Conservation (phyloP, 768 basidiomycete species). For the Boletus fagicola region DNA sequence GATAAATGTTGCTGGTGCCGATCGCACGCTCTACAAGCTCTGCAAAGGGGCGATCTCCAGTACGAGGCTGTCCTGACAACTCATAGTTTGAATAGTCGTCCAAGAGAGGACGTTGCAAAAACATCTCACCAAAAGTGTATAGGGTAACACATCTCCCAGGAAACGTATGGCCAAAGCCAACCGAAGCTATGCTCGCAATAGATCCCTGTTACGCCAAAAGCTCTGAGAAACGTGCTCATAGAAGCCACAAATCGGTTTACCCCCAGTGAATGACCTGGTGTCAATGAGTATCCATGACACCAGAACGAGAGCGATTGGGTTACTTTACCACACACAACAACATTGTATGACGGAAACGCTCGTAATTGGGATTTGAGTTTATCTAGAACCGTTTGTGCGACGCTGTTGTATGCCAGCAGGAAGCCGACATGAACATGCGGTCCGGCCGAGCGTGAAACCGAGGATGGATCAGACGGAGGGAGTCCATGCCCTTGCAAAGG, state of each 20-base stretch:
- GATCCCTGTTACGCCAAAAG: conserved; percentile 31
- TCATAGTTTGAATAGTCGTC: not conserved
- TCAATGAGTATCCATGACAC: conserved; percentile 1
- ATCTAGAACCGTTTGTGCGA: conserved; percentile 31
- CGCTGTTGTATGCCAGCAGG: conserved; percentile 35
- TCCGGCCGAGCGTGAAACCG: not conserved
- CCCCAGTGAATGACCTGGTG: conserved; percentile 43
- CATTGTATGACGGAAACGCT: conserved; percentile 33
- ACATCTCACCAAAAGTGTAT: conserved; percentile 46
- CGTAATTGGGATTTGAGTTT: conserved; percentile 32
- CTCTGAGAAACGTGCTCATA: conserved; percentile 4
- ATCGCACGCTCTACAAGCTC: conserved; percentile 39
- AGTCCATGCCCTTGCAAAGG: conserved; percentile 27
- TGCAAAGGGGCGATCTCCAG: conserved; percentile 42
- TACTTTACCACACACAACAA: conserved; percentile 33
- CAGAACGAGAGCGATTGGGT: not conserved
- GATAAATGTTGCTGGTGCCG: conserved; percentile 39
- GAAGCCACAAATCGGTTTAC: conserved; percentile 16
- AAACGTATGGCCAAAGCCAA: conserved; percentile 34
- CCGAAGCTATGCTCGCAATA: conserved; percentile 38
- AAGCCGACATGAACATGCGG: conserved; percentile 38
- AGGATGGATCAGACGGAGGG: conserved; percentile 11
- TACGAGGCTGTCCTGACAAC: conserved; percentile 47
- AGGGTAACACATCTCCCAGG: conserved; percentile 27
- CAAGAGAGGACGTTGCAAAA: not conserved